A percentile compares a stretch with the other conserved stretches of the same genome.
These are phyloP conservation scores for Exophiala phaeomuriformis DNA, from an alignment of 2,329 filamentous ascomycete species.

Conservation along the genomic window DNA sequence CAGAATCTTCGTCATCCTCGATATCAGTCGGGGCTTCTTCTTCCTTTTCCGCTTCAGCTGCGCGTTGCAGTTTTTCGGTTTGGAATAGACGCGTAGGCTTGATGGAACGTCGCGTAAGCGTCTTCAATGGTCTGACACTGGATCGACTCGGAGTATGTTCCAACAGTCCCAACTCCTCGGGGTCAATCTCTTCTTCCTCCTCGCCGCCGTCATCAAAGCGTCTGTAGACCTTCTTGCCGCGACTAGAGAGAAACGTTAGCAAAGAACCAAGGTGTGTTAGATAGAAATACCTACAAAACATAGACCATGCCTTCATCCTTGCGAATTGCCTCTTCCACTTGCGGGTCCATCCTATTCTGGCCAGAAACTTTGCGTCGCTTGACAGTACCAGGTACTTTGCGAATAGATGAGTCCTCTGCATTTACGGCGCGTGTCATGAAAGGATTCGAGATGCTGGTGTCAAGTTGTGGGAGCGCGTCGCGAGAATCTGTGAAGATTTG, in stretches of 20 bases:
- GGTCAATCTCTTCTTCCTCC: constrained; percentile 38
- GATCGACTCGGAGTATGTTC: constrained; percentile 35
- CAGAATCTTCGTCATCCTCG: constrained; percentile 33
- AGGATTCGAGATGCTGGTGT: constrained; percentile 48
- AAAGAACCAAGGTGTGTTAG: constrained; percentile 1
- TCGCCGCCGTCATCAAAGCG: constrained; percentile 43
- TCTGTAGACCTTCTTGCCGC: constrained; percentile 55
- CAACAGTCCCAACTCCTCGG: constrained; percentile 37
- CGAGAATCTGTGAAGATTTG: constrained; percentile 58
- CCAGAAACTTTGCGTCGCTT: constrained; percentile 35
- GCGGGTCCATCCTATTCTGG: constrained; percentile 28
- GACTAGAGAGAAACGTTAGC: constrained; percentile 37
- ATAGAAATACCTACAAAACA: constrained; percentile 49
- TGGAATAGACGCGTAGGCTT: constrained; percentile 56
- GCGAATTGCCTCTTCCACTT: constrained; percentile 45
- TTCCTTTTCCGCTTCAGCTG: constrained; percentile 38
- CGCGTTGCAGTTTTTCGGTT: constrained; percentile 37
- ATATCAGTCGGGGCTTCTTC: constrained; percentile 52
- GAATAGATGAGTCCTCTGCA: constrained; percentile 28
- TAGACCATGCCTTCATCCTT: constrained; percentile 54
- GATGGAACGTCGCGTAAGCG: constrained; percentile 51
- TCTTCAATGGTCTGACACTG: constrained; percentile 35
- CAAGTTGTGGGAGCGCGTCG: constrained; percentile 51
- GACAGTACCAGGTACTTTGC: constrained; percentile 28
- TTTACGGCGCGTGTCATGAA: constrained; percentile 41